Conservation (phyloP, 2,329 filamentous ascomycete species). For the Verticillium isaacii region DNA sequence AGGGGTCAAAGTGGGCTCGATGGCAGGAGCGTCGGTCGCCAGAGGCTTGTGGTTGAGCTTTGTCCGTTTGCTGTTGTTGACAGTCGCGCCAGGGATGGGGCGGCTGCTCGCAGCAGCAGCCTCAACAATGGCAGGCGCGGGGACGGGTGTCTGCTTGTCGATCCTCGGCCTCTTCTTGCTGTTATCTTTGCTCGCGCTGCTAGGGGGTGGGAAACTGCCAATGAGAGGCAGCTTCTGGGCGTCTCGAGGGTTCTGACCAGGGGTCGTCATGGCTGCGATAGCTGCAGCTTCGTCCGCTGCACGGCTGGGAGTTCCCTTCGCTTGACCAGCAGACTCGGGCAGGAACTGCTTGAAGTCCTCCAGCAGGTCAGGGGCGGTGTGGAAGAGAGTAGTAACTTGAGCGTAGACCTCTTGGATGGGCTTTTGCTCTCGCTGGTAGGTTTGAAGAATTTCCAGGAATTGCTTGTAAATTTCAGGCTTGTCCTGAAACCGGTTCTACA, state of each 20-base stretch:
- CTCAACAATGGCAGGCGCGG: slow-evolving; percentile 39
- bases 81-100: slow-evolving; percentile 16
- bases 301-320: slow-evolving; percentile 48
- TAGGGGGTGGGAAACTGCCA: slow-evolving; percentile 83
- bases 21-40: slow-evolving; percentile 51
- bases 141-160: slow-evolving; percentile 48
- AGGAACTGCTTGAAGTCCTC: slow-evolving; percentile 99
- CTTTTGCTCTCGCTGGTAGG: slow-evolving; percentile 95
- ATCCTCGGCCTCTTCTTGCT: slow-evolving; percentile 72
- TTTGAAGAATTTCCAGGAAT: slow-evolving; percentile 96
- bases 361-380: slow-evolving; percentile 85
- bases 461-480: slow-evolving; percentile 99
- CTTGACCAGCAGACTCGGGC: slow-evolving; percentile 68
- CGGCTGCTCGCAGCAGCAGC: slow-evolving; percentile 27
- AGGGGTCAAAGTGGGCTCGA: slow-evolving; percentile 85
- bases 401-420: slow-evolving; percentile 98
- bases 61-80: slow-evolving; percentile 55
- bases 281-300: slow-evolving; percentile 60
- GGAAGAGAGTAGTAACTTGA: slow-evolving; percentile 92
- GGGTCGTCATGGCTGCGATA: slow-evolving; percentile 42
- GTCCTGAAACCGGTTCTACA: slow-evolving; percentile 88
- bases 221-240: slow-evolving; percentile 84
- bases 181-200: slow-evolving; percentile 79
- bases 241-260: slow-evolving; percentile 50
- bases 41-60: slow-evolving; percentile 70